Percentiles rank a stretch among this genome's conserved stretches.
phyloP scores from a whole-genome alignment of 1,139 yeast species.

The Petasospora fabianii region DNA sequence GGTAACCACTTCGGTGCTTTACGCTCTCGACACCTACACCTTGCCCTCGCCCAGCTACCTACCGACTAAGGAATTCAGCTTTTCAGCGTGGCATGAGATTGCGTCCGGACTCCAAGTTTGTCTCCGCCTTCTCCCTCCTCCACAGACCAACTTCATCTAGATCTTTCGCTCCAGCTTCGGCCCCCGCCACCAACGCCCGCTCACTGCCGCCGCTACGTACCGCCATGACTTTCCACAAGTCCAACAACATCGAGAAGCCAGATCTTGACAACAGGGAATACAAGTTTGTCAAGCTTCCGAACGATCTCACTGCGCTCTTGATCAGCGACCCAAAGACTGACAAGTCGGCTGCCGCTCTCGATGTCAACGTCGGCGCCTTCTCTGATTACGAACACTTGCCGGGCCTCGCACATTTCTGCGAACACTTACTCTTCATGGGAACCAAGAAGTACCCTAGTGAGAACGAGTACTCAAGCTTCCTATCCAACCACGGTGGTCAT shows the following conservation, averaged over 20 bases:
- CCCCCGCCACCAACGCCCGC: background rate
- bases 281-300: slow-evolving; percentile 60
- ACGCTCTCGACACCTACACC: too few relatives aligned
- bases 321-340: slow-evolving; percentile 86
- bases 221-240: slow-evolving; percentile 22
- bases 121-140: too few relatives aligned
- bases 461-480: slow-evolving; percentile 77
- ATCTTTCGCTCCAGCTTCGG: too few relatives aligned
- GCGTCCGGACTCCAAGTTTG: too few relatives aligned
- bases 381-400: slow-evolving; percentile 71
- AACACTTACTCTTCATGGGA: slow-evolving; percentile 96
- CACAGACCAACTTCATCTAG: background rate
- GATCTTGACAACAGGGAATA: slow-evolving; percentile 74
- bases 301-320: slow-evolving; percentile 68
- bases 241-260: slow-evolving; percentile 46
- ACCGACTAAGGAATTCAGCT: too few relatives aligned
- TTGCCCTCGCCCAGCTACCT: too few relatives aligned
- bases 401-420: slow-evolving; percentile 96
- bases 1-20: too few relatives aligned
- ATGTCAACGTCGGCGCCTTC: slow-evolving; percentile 87
- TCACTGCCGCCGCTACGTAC: background rate
- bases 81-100: too few relatives aligned
- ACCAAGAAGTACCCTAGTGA: slow-evolving; percentile 88
- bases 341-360: slow-evolving; percentile 89
- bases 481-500: slow-evolving; percentile 66